Evolutionary conservation across 1,284 basidiomycete genomes (phyloP).

Genomic region (Vanrija pseudolonga): DNA sequence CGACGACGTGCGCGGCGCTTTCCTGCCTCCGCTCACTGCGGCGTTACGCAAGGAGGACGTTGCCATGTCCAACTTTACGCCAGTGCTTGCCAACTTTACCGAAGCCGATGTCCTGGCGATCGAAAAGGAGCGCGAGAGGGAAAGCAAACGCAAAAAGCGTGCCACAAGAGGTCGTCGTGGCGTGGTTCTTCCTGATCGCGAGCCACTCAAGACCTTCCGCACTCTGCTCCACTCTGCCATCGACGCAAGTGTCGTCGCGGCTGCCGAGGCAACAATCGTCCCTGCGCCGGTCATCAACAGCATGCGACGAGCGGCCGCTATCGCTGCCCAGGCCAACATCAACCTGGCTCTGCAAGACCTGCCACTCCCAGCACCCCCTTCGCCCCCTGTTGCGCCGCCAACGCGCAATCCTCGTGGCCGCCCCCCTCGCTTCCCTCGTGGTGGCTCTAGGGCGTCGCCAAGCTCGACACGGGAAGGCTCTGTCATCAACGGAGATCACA

Average conservation of each 20-base stretch:
- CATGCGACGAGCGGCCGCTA: slow-evolving; percentile 73
- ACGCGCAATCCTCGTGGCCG: slow-evolving; percentile 3
- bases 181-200: slow-evolving; percentile 86
- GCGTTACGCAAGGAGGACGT: slow-evolving; percentile 67
- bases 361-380: slow-evolving; percentile 51
- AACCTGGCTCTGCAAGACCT: slow-evolving; percentile 45
- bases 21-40: slow-evolving; percentile 70
- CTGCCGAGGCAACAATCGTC: slow-evolving; percentile 42
- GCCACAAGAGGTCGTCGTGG: slow-evolving; percentile 84
- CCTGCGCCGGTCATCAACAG: slow-evolving; percentile 57
- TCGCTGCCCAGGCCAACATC: slow-evolving; percentile 62
- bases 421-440: slow-evolving; percentile 10
- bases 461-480: slow-evolving; percentile 28
- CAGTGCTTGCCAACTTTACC: slow-evolving; percentile 80
- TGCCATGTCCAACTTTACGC: slow-evolving; percentile 71
- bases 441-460: slow-evolving; percentile 24
- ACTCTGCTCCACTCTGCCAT: slow-evolving; percentile 60
- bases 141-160: slow-evolving; percentile 72
- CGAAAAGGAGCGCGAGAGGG: slow-evolving; percentile 91
- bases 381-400: slow-evolving; percentile 46
- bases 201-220: slow-evolving; percentile 85
- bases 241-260: slow-evolving; percentile 30
- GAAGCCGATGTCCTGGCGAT: slow-evolving; percentile 82
- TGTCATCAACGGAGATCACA: slow-evolving; percentile 20
- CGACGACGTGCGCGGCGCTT: slow-evolving; percentile 85